Percentiles rank a stretch among this genome's conserved stretches.
phyloP scores from a whole-genome alignment of 768 basidiomycete species.

The Leucocoprinus leucothites region DNA sequence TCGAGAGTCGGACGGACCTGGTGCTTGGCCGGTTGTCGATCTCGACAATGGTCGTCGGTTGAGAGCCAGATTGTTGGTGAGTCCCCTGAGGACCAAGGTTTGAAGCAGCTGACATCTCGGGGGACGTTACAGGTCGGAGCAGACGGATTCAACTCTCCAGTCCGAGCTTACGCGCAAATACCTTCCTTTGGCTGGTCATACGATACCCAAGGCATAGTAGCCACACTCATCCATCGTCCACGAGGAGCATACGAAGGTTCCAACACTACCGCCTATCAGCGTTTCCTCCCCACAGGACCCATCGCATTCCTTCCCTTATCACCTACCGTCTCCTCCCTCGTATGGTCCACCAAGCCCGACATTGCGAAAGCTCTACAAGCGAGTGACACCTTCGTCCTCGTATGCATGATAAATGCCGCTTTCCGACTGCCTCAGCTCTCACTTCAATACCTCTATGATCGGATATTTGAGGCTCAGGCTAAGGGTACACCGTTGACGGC shows the following conservation, averaged over 20 bases:
- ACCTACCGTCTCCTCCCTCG: conserved; percentile 75
- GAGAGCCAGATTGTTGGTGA: conserved; percentile 72
- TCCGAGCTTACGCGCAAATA: conserved; percentile 82
- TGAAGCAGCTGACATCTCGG: not conserved
- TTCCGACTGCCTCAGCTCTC: conserved; percentile 82
- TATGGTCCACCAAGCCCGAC: conserved; percentile 87
- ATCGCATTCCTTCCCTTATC: conserved; percentile 93
- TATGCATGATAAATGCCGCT: conserved; percentile 83
- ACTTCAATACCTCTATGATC: conserved; percentile 59
- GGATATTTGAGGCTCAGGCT: conserved; percentile 53
- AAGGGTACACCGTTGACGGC: conserved; percentile 43
- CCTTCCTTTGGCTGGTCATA: conserved; percentile 91
- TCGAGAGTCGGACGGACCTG: conserved; percentile 45
- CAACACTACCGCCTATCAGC: conserved; percentile 86
- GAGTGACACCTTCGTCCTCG: conserved; percentile 60
- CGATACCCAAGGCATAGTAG: conserved; percentile 85
- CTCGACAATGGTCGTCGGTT: conserved; percentile 66
- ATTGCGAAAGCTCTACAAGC: conserved; percentile 72
- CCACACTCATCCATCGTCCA: conserved; percentile 76
- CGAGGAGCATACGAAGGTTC: conserved; percentile 57
- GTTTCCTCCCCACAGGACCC: conserved; percentile 93
- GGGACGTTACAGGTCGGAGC: conserved; percentile 83
- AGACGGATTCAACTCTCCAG: conserved; percentile 94
- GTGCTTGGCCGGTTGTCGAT: conserved; percentile 77
- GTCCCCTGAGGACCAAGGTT: conserved; percentile 17